phyloP scores from a whole-genome alignment of 371 early-diverging fungal genomes.

The Rhizopus delemar region DNA sequence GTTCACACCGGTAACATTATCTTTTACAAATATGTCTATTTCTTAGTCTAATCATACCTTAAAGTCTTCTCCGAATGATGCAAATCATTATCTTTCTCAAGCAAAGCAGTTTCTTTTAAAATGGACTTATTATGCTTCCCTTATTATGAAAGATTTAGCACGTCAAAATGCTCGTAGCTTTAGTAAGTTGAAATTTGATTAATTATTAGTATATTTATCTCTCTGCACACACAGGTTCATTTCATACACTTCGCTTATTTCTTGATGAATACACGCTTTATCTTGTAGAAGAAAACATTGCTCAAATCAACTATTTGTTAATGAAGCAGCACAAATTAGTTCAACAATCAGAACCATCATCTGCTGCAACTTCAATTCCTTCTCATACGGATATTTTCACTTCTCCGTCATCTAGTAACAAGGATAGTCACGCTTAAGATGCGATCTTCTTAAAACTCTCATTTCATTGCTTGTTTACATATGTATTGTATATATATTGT shows the following conservation, averaged over 20 bases:
- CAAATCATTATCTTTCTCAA: slow-evolving; percentile 36
- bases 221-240: slow-evolving; percentile 25
- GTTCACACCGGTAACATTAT: slow-evolving; percentile 20
- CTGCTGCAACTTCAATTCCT: background rate
- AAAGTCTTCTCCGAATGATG: slow-evolving; percentile 17
- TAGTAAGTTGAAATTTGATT: slow-evolving; percentile 25
- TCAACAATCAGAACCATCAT: background rate
- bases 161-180: slow-evolving; percentile 39
- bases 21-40: background rate
- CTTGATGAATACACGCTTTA: slow-evolving; percentile 58
- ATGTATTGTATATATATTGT: background rate
- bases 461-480: background rate
- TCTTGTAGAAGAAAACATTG: slow-evolving; percentile 53
- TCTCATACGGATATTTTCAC: slow-evolving; percentile 1
- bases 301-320: slow-evolving; percentile 32
- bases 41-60: too few relatives aligned
- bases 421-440: background rate
- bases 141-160: slow-evolving; percentile 51
- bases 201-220: background rate
- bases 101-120: slow-evolving; percentile 56
- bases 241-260: slow-evolving; percentile 48
- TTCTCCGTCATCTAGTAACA: background rate
- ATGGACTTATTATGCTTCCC: slow-evolving; percentile 52
- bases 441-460: background rate
- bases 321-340: slow-evolving; percentile 11